A percentile compares a stretch with the other conserved stretches of the same genome.
Conservation (phyloP, 257 asterid species). For the Solanum sejunctum region DNA sequence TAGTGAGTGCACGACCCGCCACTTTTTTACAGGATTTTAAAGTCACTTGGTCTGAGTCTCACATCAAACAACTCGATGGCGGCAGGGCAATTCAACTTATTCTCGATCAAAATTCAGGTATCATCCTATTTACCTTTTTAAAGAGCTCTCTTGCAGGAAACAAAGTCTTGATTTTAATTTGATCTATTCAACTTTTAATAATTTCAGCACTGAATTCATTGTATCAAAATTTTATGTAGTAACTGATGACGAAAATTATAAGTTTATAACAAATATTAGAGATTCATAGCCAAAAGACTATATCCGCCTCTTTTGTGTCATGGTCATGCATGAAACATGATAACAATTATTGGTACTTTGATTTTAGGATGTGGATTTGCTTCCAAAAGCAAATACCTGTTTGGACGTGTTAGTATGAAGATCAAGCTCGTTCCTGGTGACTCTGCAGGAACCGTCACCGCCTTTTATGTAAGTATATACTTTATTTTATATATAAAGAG, state of each 20-base stretch:
- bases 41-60: conserved; percentile 51
- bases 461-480: conserved; percentile 21
- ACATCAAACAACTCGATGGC: conserved; percentile 53
- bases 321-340: neutral
- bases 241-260: neutral
- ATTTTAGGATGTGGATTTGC: conserved; percentile 30
- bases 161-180: neutral
- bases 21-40: conserved; percentile 57
- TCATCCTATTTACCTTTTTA: neutral
- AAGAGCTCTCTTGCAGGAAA: too few relatives aligned
- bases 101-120: conserved; percentile 70
- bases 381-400: conserved; percentile 16
- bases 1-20: conserved; percentile 45
- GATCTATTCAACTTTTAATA: conserved; percentile 26
- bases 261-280: neutral
- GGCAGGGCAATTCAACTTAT: conserved; percentile 67
- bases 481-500: too few relatives aligned
- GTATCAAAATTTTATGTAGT: conserved; percentile 2
- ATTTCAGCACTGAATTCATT: neutral
- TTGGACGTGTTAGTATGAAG: conserved; percentile 30
- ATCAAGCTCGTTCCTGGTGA: conserved; percentile 41
- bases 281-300: neutral
- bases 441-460: conserved; percentile 41
- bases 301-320: neutral
- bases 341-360: neutral